Conservation (phyloP, 441 rosid genomes). For the Mallotus japonicus region DNA sequence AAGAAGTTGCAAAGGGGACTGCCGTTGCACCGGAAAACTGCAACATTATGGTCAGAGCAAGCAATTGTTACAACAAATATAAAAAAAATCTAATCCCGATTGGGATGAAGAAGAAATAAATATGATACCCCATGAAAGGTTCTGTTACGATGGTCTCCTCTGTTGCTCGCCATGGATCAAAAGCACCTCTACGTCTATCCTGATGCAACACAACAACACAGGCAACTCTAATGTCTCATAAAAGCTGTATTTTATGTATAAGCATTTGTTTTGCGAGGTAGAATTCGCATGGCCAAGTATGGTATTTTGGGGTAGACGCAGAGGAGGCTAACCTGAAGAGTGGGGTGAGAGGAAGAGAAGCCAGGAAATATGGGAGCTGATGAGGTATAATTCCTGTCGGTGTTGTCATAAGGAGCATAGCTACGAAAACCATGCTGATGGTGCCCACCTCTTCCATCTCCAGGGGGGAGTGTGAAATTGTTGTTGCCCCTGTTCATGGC, state of each 20-base stretch:
- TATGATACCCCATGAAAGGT: constrained; percentile 19
- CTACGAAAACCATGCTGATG: constrained; percentile 6
- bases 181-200: constrained; percentile 15
- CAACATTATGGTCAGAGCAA: neutral
- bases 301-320: neutral
- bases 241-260: neutral
- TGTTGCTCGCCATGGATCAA: neutral
- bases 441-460: constrained; percentile 17
- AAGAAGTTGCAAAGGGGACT: constrained; percentile 19
- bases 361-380: constrained; percentile 17
- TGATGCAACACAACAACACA: neutral
- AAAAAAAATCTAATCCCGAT: neutral
- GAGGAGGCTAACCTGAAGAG: neutral
- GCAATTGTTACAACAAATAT: too few species aligned
- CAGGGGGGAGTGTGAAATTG: constrained; percentile 19
- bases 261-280: too few species aligned
- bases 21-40: constrained; percentile 28
- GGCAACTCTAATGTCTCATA: neutral
- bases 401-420: neutral
- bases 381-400: constrained; percentile 5
- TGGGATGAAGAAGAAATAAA: neutral
- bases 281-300: neutral
- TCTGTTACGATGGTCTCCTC: constrained; percentile 5
- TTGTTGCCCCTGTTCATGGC: constrained; percentile 29
- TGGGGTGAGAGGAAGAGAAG: neutral